Base-by-base conservation (phyloP, 306 rosid genomes). In the Corylus americana region DNA sequence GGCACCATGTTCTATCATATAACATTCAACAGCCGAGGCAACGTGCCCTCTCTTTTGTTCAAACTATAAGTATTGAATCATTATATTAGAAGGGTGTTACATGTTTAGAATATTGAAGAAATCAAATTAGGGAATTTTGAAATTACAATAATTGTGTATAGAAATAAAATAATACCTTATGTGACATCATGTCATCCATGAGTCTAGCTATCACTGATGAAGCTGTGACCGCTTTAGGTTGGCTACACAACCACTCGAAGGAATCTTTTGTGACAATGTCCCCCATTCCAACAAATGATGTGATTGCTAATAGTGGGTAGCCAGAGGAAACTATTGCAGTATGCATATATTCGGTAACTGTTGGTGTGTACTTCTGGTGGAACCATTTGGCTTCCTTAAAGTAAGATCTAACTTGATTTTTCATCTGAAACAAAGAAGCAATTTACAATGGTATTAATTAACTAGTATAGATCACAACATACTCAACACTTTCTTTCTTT, bases 321-420 rank as follows among this genome's bases (percentile, higher is more conserved):
- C 75, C n/a, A 7, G 79, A 20, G 4, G 78, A 31, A 1, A 55
- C 4, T 11, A 25, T 7, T 70, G 85, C 87, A 66, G 76, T 68
- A 18, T 63, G 48, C 59, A 73, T 68, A 63, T 86, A 84, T 51
- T 88, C 85, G 12, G 83, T 81, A n/a, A 76, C 59, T 5, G 80
- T 79, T 55, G 91, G 89, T 8, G 68, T 69, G 55, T 79, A 84
- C 1, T 72, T 75, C 14, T 80, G 55, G 25, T 76, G 27, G 35
- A 84, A 64, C 87, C 87, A 89, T 67, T 53, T 62, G 8, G 85
- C 73, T 77, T 89, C 89, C 44, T 80, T 13, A 54, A 83, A 69
- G 74, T 68, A 83, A 0, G 76, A 72, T 44, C 48, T 18, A 44
- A 63, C 80, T 13, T 25, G 10, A 31, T 11, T 44, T 53, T 74